Base-by-base conservation (phyloP, 352 stramenopile genomes). In the Phytophthora kernoviae region DNA sequence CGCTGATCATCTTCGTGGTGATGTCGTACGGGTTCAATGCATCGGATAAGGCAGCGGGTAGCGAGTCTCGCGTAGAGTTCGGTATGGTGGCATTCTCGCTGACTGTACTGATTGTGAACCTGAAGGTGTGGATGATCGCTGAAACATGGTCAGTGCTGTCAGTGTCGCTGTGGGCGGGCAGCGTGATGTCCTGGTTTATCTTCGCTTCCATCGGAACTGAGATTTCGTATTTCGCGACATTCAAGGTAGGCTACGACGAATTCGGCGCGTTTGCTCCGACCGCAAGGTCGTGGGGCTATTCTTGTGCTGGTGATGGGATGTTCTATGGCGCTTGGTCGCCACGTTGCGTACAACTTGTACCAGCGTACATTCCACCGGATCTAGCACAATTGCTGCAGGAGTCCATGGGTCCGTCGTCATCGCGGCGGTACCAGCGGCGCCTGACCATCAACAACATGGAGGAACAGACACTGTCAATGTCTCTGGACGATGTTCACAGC, bases 21-120 rank as follows among this genome's bases (percentile, higher is more conserved):
- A 89, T 93, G 77, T 76, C 81, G 5, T 90, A 87, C 33, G 79
- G 81, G 24, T 92, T 88, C 57, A 91, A 92, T 47, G 78, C 79
- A 11, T 90, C 79, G 0, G 77, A 90, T 24, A 75, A 53, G 15
- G 53, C 60, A 5, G 61, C 72, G 4, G 84, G 82, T 20, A 90
- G 79, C 48, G 83, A 93, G 51, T 91, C 85, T 5, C 79, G 83
- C 9, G 83, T 92, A 22, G 85, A 93, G 54, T 91, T 90, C 40
- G 85, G 85, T 50, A 94, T 94, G 81, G 64, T 91, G 12, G 85
- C 83, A 8, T 99, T 98, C 69, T 96, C 91, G 11, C 82, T 96
- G 45, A 84, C 97, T 0, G 87, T 99, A 15, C 73, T 98, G 55
- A 85, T 98, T 32, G 86, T 98, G 26, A 98, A 98, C 59, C 76